A percentile compares a stretch with the other conserved stretches of the same genome.
phyloP scores from a whole-genome alignment of 1,284 basidiomycete species.

The Cutaneotrichosporon sp. region DNA sequence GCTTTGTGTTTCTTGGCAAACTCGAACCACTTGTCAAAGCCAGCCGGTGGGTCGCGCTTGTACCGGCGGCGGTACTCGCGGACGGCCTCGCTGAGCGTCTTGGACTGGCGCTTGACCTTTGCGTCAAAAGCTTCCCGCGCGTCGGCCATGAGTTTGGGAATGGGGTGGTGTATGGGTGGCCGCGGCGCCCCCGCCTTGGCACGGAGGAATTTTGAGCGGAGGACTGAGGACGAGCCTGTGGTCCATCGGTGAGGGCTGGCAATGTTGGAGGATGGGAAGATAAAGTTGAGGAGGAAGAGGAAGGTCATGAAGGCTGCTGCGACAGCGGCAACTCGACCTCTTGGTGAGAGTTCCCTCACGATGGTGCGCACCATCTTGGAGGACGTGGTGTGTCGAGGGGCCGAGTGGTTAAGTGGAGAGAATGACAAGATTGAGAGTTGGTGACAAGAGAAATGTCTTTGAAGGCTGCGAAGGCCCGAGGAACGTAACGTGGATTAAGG shows the following conservation, averaged over 20 bases:
- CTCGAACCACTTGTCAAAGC: slow-evolving; percentile 84
- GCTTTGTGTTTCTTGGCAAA: slow-evolving; percentile 73
- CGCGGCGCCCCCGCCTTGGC: slow-evolving; percentile 43
- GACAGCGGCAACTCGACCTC: slow-evolving; percentile 31
- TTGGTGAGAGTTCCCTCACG: slow-evolving; percentile 24
- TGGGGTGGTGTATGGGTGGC: slow-evolving; percentile 65
- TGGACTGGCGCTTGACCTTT: slow-evolving; percentile 72
- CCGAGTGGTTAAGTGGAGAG: background rate
- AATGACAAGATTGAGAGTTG: background rate
- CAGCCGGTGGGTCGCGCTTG: slow-evolving; percentile 72
- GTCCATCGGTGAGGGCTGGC: slow-evolving; percentile 47
- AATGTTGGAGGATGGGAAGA: slow-evolving; percentile 37
- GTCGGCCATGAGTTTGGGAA: slow-evolving; percentile 73
- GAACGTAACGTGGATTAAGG: no score
- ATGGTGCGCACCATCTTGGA: slow-evolving; percentile 14
- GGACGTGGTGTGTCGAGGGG: background rate
- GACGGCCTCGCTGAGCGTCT: slow-evolving; percentile 69
- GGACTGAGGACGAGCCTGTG: slow-evolving; percentile 47
- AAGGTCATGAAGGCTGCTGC: slow-evolving; percentile 32
- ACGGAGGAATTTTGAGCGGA: slow-evolving; percentile 51
- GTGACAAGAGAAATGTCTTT: no score
- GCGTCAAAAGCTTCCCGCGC: slow-evolving; percentile 67
- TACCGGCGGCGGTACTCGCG: slow-evolving; percentile 76
- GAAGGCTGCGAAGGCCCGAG: no score
- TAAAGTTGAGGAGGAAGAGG: slow-evolving; percentile 40